phyloP scores from a whole-genome alignment of 768 basidiomycete species.

The Pleurotus eryngii region DNA sequence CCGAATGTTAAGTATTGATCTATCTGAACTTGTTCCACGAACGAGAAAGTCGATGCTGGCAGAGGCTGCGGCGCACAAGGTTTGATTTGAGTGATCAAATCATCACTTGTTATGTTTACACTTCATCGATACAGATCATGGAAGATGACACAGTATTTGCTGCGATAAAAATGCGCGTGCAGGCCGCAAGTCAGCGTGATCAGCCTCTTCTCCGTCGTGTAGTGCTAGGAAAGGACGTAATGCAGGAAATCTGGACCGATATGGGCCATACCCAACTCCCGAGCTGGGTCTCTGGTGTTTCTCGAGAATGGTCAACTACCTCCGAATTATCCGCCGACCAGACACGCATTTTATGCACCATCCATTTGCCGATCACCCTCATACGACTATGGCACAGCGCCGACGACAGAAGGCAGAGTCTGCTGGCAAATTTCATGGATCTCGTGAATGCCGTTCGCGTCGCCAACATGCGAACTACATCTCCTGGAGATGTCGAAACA shows the following conservation, averaged over 20 bases:
- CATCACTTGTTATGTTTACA: background rate
- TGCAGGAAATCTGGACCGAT: conserved; percentile 24
- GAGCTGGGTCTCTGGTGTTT: conserved; percentile 26
- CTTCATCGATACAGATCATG: background rate
- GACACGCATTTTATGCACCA: conserved; percentile 23
- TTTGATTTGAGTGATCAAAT: background rate
- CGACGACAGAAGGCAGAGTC: conserved; percentile 11
- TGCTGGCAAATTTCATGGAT: conserved; percentile 26
- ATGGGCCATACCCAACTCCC: conserved; percentile 25
- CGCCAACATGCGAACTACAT: conserved; percentile 17
- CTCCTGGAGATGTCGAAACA: conserved; percentile 13
- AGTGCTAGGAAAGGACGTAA: conserved; percentile 28
- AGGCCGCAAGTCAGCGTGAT: background rate
- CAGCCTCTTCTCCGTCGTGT: background rate
- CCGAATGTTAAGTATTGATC: too few relatives aligned
- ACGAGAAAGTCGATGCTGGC: background rate
- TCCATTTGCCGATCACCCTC: conserved; percentile 25
- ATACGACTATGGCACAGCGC: conserved; percentile 20
- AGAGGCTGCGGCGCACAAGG: background rate
- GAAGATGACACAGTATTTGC: background rate
- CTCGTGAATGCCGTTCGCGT: conserved; percentile 22
- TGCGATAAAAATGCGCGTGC: conserved; percentile 7
- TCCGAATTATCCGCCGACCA: conserved; percentile 24
- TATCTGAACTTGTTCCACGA: background rate
- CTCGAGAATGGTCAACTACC: conserved; percentile 25